Evolutionary conservation across 345 rosid genomes (phyloP).

Genomic region (Heritiera littoralis): DNA sequence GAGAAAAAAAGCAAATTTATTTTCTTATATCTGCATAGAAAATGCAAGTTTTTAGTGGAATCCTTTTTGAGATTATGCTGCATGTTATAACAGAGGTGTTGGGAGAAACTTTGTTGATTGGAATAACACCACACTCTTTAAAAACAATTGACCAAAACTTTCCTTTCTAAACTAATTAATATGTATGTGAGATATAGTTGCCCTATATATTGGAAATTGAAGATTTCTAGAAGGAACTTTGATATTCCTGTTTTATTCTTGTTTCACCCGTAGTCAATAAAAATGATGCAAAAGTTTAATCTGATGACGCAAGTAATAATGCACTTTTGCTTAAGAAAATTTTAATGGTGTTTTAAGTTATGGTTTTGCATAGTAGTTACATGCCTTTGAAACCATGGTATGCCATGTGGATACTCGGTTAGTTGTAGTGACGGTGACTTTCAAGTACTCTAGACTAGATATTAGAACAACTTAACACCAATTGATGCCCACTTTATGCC

Average conservation of each 20-base stretch:
- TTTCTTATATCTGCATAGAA: background rate
- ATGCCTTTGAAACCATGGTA: background rate
- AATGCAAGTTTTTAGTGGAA: background rate
- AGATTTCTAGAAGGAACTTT: background rate
- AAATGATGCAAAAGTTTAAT: background rate
- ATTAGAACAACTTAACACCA: slow-evolving; percentile 1
- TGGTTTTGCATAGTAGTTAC: background rate
- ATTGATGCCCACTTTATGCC: background rate
- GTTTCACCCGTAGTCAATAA: background rate
- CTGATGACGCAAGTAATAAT: background rate
- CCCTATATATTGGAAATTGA: background rate
- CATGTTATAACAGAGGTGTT: background rate
- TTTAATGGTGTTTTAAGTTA: background rate
- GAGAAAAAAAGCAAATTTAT: background rate
- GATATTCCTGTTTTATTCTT: background rate
- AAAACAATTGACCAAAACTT: background rate
- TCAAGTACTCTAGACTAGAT: background rate
- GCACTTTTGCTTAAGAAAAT: background rate
- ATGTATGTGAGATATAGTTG: no score
- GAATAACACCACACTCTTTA: background rate
- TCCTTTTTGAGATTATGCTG: background rate
- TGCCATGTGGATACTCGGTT: slow-evolving; percentile 5
- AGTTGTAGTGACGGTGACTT: background rate
- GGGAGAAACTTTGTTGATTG: background rate
- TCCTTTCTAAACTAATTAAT: background rate